Base-by-base conservation (phyloP, 2,329 filamentous ascomycete genomes). In the Pyricularia grisea region DNA sequence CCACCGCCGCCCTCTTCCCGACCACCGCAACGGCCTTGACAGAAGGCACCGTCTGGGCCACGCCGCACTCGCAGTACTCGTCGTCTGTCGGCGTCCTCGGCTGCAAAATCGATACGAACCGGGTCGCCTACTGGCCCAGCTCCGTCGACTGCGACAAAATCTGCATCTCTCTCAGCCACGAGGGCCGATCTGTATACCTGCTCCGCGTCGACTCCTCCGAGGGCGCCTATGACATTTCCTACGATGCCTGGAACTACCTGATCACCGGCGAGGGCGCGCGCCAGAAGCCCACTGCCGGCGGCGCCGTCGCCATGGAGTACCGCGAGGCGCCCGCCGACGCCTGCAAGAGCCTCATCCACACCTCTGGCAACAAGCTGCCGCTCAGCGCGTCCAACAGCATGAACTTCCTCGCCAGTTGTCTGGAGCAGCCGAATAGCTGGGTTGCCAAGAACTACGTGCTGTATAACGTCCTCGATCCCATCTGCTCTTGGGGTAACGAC, bases 191-290 rank as follows among this genome's bases (percentile, higher is more conserved):
- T 58, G 76, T 89, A 69, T 81, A 87, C 73, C 84, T 92, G 68
- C 82, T 88, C 70, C 82, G 82, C 75, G 78, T 88, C 71, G 87
- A 88, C 79, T 76, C 79, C 67, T 88, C 85, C 0, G 80, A 79
- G 60, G 85, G 85, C 66, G 86, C 85, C 68, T 76, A 86, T 75
- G 87, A 88, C 76, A 83, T 88, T 78, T 75, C 74, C 72, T 88
- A 88, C 79, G 86, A 88, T 71, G 85, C 86, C 67, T 88, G 85
- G 84, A 87, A 87, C 80, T 84, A 84, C 73, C 84, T 88, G 60
- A 76, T 77, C 73, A 84, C 81, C 42, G 85, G 85, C 71, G 73
- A 80, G 70, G 79, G 80, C 14, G 86, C 85, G 60, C 78, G 76
- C 9, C 75, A 79, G 17, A 74, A 79, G 67, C 85, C 85, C 17